These are phyloP conservation scores for Ascochyta lentis DNA, from an alignment of 2,329 filamentous ascomycete genomes.

Conservation along the genomic window DNA sequence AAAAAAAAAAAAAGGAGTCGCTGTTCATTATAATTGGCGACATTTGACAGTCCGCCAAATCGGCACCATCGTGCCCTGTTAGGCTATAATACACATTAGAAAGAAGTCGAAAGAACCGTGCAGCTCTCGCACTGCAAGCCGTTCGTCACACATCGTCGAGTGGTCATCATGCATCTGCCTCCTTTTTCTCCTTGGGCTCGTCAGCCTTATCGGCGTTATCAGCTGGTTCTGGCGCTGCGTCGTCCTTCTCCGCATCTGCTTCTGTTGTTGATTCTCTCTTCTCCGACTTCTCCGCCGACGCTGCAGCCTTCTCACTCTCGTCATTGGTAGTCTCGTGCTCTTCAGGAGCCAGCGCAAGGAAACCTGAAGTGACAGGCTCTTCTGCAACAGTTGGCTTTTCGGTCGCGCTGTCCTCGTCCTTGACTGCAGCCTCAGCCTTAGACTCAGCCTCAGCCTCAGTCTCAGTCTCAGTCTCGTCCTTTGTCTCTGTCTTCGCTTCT, in stretches of 20 bases:
- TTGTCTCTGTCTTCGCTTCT: conserved; percentile 12
- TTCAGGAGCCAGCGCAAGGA: conserved; percentile 5
- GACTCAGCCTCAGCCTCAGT: not conserved
- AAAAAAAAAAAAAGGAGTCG: not conserved
- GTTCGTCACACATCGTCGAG: conserved; percentile 4
- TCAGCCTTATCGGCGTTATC: conserved; percentile 13
- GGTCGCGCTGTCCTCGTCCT: not conserved
- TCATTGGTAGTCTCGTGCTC: conserved; percentile 4
- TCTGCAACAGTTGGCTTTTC: not conserved
- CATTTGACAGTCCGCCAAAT: not conserved
- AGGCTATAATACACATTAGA: conserved; percentile 14
- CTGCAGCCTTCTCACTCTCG: conserved; percentile 2
- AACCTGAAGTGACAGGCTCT: conserved; percentile 1
- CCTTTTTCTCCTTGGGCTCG: conserved; percentile 3
- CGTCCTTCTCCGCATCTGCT: conserved; percentile 1
- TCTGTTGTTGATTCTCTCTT: not conserved
- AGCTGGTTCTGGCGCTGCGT: not conserved
- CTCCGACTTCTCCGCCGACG: conserved; percentile 3
- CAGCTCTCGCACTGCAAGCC: not conserved
- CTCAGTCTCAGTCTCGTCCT: not conserved
- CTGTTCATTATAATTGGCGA: conserved; percentile 9
- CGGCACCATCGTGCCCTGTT: conserved; percentile 2
- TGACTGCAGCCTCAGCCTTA: conserved; percentile 2
- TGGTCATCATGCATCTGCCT: conserved; percentile 15
- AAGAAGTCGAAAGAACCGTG: conserved; percentile 1